Evolutionary conservation across 768 basidiomycete genomes (phyloP), one percentile per base, ranked within the genome.

Genomic region (Lactarius psammicola): DNA sequence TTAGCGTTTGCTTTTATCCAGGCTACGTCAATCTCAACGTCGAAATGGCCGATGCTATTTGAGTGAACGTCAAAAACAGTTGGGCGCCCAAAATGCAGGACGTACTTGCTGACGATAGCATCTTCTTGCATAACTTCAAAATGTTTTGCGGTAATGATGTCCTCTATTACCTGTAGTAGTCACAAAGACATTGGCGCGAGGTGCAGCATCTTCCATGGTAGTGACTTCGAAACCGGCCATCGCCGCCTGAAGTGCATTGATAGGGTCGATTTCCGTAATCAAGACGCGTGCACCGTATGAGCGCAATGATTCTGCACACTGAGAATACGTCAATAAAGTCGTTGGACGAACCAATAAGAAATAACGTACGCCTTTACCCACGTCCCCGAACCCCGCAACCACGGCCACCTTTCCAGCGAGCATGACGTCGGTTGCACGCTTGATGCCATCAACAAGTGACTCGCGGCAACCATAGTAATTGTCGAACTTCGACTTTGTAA

Each of bases 361-460:
- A 7, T 63, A 28, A 87, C 94, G 72, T 80, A 97, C 95, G 64
- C 97, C 97, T 80, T 99, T 99, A 72, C 97, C 97, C 71, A 99
- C 97, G 75, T 99, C 97, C 80, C 97, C 97, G 78, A 89, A 99
- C 64, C 97, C 97, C 71, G 97, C 97, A 71, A 99, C 97, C 70
- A 98, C 93, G 60, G 95, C 95, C 70, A 99, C 95, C 82, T 99
- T 99, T 60, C 96, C 97, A 71, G 97, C 97, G 77, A 99, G 88
- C 97, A 99, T 99, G 77, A 99, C 94, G 77, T 99, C 97, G 69
- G 97, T 99, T 66, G 97, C 97, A 75, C 97, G 95, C 87, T 99
- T 99, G 82, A 99, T 98, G 72, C 97, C 97, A 76, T 99, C 97
- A 67, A 99, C 97, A 69, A 99, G 92, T 36, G 97, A 99, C 80